Conservation (phyloP, 768 basidiomycete species). For the Leccinum pellstonianum region DNA sequence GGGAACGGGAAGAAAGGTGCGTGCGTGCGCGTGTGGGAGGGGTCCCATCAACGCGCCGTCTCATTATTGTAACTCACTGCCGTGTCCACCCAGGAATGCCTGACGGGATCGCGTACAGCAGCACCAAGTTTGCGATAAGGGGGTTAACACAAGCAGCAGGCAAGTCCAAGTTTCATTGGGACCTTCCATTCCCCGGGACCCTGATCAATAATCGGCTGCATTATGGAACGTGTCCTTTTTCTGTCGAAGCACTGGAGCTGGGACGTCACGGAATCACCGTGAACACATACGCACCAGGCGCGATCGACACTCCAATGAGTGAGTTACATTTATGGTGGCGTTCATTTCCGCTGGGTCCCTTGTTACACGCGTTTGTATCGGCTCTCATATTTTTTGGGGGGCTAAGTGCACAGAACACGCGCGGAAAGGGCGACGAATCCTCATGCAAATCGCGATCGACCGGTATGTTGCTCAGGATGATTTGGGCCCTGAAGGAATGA, state of each 20-base stretch:
- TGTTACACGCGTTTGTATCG: background rate
- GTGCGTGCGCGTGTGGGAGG: no score
- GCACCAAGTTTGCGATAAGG: constrained; percentile 23
- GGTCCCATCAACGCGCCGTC: background rate
- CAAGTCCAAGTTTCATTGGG: background rate
- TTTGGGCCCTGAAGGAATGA: background rate
- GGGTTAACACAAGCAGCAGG: constrained; percentile 26
- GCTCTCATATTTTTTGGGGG: background rate
- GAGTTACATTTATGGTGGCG: constrained; percentile 11
- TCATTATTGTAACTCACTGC: background rate
- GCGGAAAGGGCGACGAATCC: constrained; percentile 1
- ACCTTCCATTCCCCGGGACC: background rate
- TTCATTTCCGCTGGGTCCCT: background rate
- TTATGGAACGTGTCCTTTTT: background rate
- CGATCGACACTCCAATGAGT: constrained; percentile 8
- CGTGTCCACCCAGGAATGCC: constrained; percentile 3
- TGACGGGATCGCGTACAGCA: background rate
- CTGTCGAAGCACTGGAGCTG: constrained; percentile 35
- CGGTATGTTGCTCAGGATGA: background rate
- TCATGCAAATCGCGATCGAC: background rate
- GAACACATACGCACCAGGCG: constrained; percentile 37
- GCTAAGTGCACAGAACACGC: background rate
- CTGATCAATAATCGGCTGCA: background rate
- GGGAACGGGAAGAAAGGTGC: background rate
- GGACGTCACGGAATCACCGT: constrained; percentile 40